phyloP scores from a whole-genome alignment of 371 early-diverging fungal species.

The Nosema granulosis region DNA sequence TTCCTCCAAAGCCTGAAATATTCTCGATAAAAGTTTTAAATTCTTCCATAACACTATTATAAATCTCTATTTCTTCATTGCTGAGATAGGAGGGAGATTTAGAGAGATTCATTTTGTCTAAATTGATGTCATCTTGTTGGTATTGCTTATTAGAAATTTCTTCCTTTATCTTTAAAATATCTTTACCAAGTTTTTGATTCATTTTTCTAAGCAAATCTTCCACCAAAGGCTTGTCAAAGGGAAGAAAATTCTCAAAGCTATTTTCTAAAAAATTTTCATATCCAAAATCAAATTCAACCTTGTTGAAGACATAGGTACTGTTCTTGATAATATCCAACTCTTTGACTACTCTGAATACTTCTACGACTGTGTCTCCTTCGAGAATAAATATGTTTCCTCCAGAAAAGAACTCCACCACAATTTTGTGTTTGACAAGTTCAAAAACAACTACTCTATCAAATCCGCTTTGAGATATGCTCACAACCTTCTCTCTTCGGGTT shows the following conservation, averaged over 20 bases:
- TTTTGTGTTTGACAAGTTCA: constrained; percentile 53
- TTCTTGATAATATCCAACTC: constrained; percentile 55
- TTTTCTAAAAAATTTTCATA: constrained; percentile 28
- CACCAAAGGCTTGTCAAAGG: constrained; percentile 52
- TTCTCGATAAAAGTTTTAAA: constrained; percentile 36
- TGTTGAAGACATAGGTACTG: constrained; percentile 57
- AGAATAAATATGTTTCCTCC: constrained; percentile 66
- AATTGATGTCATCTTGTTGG: background rate
- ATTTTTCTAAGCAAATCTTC: constrained; percentile 25
- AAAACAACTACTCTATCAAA: constrained; percentile 66
- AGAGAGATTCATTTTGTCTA: background rate
- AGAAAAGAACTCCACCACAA: constrained; percentile 66
- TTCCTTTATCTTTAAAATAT: constrained; percentile 21
- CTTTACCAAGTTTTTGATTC: background rate
- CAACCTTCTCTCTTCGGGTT: constrained; percentile 57
- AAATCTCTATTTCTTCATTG: background rate
- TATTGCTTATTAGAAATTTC: background rate
- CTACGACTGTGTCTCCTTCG: constrained; percentile 52
- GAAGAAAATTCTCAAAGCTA: constrained; percentile 39
- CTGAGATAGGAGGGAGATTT: background rate
- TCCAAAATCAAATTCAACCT: constrained; percentile 50
- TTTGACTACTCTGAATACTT: constrained; percentile 54
- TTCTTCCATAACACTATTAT: constrained; percentile 42
- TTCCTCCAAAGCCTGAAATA: constrained; percentile 44
- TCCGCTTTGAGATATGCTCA: constrained; percentile 61